Base-by-base conservation (phyloP, 371 early-diverging fungal genomes). In the Lichtheimia ornata region DNA sequence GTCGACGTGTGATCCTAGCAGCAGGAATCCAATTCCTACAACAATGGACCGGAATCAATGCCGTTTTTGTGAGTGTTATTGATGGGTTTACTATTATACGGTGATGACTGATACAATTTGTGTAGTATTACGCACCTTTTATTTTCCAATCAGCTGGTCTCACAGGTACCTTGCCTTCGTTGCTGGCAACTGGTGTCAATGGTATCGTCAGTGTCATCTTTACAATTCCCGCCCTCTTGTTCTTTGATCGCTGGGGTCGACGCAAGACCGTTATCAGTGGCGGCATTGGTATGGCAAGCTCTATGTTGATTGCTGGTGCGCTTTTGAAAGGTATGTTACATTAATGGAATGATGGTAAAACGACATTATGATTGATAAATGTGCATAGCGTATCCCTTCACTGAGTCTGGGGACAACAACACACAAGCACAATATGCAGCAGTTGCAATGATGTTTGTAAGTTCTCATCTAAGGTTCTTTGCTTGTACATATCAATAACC, bases 1-100 rank as follows among this genome's bases (percentile, higher is more conserved):
- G 82, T 15, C 54, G 50, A 24, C 85, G 91, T 47, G 67, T 85
- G 15, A 56, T 82, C 22, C 69, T 91, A 18, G 91, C 84, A n/a
- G 64, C 86, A 18, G 63, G 78, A 28, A 81, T 89, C 56, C 91
- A 90, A 61, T 66, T 67, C n/a, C 74, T 88, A 78, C 69, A 69
- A 43, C 64, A 64, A 41, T 69, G 85, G 62, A 65, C 58, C 12
- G 71, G 71, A 25, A 64, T 70, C 59, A 70, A 70, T 24, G 79
- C 83, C 54, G 63, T 62, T 15, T 56, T 77, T 11, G 28, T 28
- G 7, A 28, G 28, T 28, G 7, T 28, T 28, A 28, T 28, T 28
- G 6, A 28, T 22, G 2, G 22, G 1, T 22, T 22, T 22, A 22
- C 22, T 22, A 22, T 28, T 28, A 4, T 28, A 28, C 7, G 28